phyloP scores from a whole-genome alignment of 2,329 filamentous ascomycete species.

The Beauveria varroae region DNA sequence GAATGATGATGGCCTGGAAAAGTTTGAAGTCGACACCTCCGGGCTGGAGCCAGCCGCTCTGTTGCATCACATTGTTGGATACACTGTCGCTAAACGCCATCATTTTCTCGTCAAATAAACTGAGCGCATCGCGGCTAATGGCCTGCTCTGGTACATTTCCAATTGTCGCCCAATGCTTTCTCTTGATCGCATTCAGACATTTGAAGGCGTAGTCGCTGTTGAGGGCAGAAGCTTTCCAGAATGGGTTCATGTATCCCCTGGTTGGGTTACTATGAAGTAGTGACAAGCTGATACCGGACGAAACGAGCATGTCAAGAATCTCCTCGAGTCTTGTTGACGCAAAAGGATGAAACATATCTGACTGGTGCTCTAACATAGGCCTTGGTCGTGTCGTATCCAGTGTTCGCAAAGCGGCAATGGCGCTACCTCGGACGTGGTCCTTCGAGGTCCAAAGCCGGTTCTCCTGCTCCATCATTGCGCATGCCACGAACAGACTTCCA shows the following conservation, averaged over 20 bases:
- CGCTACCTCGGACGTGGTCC: not conserved
- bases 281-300: not conserved
- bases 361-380: not conserved
- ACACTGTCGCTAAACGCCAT: too few species aligned
- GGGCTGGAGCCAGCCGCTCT: not conserved
- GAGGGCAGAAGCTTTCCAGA: not conserved
- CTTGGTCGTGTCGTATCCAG: not conserved
- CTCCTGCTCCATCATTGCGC: constrained; percentile 15
- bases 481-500: constrained; percentile 14
- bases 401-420: not conserved
- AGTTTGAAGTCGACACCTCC: not conserved
- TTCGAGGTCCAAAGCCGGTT: constrained; percentile 3
- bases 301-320: constrained; percentile 1
- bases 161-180: not conserved
- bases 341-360: not conserved
- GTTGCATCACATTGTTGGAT: not conserved
- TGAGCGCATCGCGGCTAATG: not conserved
- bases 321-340: not conserved
- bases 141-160: too few species aligned
- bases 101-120: not conserved
- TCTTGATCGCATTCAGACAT: not conserved
- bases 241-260: not conserved
- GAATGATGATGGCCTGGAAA: not conserved
- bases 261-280: not conserved
- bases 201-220: not conserved